Conservation (phyloP, 495 filamentous ascomycete species). For the Aspergillus wentii region DNA sequence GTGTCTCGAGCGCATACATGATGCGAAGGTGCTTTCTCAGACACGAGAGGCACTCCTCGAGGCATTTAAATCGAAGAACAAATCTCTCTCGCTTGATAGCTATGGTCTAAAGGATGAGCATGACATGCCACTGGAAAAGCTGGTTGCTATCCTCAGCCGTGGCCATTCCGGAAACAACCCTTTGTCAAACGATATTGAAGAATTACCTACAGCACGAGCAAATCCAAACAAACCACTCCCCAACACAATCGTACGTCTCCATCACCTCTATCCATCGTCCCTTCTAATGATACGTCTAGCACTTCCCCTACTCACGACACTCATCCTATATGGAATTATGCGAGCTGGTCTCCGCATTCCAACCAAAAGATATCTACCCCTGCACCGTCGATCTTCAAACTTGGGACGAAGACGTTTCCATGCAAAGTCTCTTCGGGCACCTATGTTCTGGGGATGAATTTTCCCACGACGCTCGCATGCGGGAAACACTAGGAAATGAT, state of each 20-base stretch:
- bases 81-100: conserved; percentile 34
- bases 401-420: conserved; percentile 61
- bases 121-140: conserved; percentile 40
- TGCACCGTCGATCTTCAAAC: conserved; percentile 65
- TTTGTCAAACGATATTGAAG: not conserved
- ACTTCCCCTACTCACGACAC: conserved; percentile 86
- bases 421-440: conserved; percentile 65
- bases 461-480: conserved; percentile 63
- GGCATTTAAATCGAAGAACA: conserved; percentile 30
- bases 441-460: conserved; percentile 59
- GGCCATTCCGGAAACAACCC: conserved; percentile 4
- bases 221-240: conserved; percentile 4
- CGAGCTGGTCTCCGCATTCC: conserved; percentile 60
- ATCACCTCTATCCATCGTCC: not conserved
- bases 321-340: conserved; percentile 82
- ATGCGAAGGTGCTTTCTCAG: conserved; percentile 24
- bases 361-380: conserved; percentile 73
- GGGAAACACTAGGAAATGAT: conserved; percentile 15
- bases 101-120: conserved; percentile 34
- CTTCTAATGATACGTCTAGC: conserved; percentile 19
- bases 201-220: not conserved
- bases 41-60: conserved; percentile 26
- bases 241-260: conserved; percentile 18
- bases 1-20: conserved; percentile 37
- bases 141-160: conserved; percentile 33